phyloP scores from a whole-genome alignment of 2,329 filamentous ascomycete genomes.

The Fusarium solani-melongenae region DNA sequence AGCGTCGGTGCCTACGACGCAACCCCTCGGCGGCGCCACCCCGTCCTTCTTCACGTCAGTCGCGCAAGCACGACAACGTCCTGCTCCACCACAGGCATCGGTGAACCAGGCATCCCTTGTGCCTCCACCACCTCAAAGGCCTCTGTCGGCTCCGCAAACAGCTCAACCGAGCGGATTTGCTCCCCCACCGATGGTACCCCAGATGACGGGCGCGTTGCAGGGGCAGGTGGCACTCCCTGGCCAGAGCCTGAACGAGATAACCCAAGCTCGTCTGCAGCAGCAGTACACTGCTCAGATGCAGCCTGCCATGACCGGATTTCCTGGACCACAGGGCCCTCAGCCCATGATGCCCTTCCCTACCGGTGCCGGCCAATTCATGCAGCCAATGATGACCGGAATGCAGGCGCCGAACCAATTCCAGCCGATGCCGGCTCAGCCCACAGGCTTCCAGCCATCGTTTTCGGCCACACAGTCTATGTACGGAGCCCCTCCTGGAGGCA shows the following conservation, averaged over 20 bases:
- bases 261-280: conserved; percentile 73
- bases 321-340: conserved; percentile 49
- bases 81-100: conserved; percentile 49
- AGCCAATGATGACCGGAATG: conserved; percentile 62
- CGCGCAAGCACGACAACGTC: conserved; percentile 57
- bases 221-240: conserved; percentile 76
- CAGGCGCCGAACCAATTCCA: conserved; percentile 55
- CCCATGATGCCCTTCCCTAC: conserved; percentile 52
- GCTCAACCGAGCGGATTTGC: conserved; percentile 79
- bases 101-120: conserved; percentile 73
- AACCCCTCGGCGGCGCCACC: conserved; percentile 65
- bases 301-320: conserved; percentile 51
- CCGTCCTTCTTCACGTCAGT: conserved; percentile 66
- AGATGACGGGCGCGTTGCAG: conserved; percentile 79
- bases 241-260: conserved; percentile 80
- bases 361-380: conserved; percentile 53
- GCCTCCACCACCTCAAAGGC: conserved; percentile 80
- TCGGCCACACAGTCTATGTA: conserved; percentile 61
- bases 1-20: conserved; percentile 49
- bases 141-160: conserved; percentile 88
- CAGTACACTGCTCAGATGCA: conserved; percentile 63
- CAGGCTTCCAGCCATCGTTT: conserved; percentile 65
- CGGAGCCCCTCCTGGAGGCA: conserved; percentile 54
- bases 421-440: conserved; percentile 70
- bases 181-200: conserved; percentile 81